These are phyloP conservation scores for Verticillium tricorpus DNA, from an alignment of 2,329 filamentous ascomycete species.

Conservation along the genomic window DNA sequence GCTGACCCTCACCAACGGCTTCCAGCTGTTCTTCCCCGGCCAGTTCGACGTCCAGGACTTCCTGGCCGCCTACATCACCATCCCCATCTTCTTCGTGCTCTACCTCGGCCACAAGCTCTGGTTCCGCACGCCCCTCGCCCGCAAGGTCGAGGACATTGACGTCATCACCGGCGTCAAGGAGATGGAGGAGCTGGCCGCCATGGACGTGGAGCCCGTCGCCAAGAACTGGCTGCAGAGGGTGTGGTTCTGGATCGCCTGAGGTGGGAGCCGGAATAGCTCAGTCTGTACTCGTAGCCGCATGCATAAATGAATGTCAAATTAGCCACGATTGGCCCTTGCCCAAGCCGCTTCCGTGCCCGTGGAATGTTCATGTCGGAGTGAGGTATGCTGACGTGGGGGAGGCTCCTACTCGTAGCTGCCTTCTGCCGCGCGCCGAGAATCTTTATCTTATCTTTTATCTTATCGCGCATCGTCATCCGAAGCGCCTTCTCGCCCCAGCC, in stretches of 20 bases:
- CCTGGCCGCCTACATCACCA: constrained; percentile 58
- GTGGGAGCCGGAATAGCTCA: background rate
- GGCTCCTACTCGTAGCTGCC: no score
- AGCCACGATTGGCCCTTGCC: background rate
- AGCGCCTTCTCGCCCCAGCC: background rate
- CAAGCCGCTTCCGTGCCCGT: no score
- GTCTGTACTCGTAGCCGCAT: background rate
- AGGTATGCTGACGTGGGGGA: no score
- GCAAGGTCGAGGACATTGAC: constrained; percentile 46
- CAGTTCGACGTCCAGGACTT: constrained; percentile 62
- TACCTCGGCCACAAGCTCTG: constrained; percentile 58
- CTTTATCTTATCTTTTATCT: background rate
- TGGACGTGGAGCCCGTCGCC: constrained; percentile 41
- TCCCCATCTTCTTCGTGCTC: constrained; percentile 55
- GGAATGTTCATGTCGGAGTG: no score
- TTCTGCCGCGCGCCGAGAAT: background rate
- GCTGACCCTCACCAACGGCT: constrained; percentile 70
- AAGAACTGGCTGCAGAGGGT: constrained; percentile 46
- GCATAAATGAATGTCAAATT: background rate
- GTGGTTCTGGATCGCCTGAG: constrained; percentile 53
- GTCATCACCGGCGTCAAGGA: constrained; percentile 54
- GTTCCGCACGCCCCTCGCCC: constrained; percentile 37
- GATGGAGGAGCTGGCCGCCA: constrained; percentile 53
- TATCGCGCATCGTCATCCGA: background rate
- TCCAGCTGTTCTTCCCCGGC: constrained; percentile 65